Evolutionary conservation across 2,329 filamentous ascomycete genomes (phyloP).

Genomic region (Talaromyces funiculosus): DNA sequence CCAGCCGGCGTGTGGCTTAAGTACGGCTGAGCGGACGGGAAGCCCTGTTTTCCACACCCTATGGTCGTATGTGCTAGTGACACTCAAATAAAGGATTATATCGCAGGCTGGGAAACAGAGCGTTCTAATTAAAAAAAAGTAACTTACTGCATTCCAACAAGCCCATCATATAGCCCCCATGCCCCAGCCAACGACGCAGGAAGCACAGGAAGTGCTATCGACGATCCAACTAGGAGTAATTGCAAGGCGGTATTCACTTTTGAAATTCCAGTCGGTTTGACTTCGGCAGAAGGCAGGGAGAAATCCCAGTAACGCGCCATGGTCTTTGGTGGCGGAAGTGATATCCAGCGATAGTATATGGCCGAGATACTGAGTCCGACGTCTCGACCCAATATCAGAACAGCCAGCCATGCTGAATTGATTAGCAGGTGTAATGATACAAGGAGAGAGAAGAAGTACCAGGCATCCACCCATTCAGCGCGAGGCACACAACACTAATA

Average conservation of each 20-base stretch:
- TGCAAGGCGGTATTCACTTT: conserved; percentile 88
- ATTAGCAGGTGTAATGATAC: not conserved
- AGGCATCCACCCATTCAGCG: conserved; percentile 74
- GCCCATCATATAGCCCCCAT: conserved; percentile 59
- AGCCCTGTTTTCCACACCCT: conserved; percentile 46
- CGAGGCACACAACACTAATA: conserved; percentile 76
- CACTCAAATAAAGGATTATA: not conserved
- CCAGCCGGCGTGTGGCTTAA: conserved; percentile 44
- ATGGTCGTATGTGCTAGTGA: conserved; percentile 37
- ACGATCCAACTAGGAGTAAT: conserved; percentile 75
- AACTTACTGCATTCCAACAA: conserved; percentile 42
- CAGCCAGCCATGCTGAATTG: conserved; percentile 69
- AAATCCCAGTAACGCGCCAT: conserved; percentile 96
- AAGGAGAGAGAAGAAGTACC: conserved; percentile 44
- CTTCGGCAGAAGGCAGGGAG: conserved; percentile 59
- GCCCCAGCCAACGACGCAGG: conserved; percentile 49
- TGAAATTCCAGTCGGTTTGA: conserved; percentile 41
- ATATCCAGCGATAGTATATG: conserved; percentile 94
- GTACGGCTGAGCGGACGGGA: conserved; percentile 46
- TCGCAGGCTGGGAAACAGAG: not conserved
- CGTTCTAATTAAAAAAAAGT: not conserved
- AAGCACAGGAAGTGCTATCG: conserved; percentile 73
- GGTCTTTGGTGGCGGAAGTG: conserved; percentile 86
- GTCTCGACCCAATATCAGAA: conserved; percentile 86
- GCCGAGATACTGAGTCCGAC: conserved; percentile 76